Percentiles rank a stretch among this genome's conserved stretches.
phyloP scores from a whole-genome alignment of 441 rosid genomes.

The Kokia cookei region DNA sequence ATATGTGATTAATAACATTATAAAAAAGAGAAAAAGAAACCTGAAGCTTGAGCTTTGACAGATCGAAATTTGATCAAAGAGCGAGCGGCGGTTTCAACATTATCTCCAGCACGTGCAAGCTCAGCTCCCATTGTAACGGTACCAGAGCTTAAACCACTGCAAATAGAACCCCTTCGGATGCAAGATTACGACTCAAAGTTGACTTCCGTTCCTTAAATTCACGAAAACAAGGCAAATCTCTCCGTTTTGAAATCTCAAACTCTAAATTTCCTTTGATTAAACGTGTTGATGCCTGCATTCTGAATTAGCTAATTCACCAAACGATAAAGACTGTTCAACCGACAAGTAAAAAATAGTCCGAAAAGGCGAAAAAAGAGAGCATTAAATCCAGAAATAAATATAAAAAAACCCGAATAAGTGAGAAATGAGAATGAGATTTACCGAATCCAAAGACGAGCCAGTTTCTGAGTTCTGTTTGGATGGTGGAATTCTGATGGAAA shows the following conservation, averaged over 20 bases:
- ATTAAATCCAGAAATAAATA: background rate
- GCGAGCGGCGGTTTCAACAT: constrained; percentile 23
- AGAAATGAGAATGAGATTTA: background rate
- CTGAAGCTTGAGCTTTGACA: constrained; percentile 58
- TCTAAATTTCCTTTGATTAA: constrained; percentile 33
- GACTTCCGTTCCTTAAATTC: constrained; percentile 13
- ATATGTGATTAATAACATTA: background rate
- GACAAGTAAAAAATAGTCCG: constrained; percentile 13
- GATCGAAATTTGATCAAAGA: constrained; percentile 59
- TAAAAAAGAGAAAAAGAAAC: constrained; percentile 26
- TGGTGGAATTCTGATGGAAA: background rate
- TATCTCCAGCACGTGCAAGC: constrained; percentile 39
- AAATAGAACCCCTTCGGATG: constrained; percentile 19
- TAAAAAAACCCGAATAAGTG: background rate
- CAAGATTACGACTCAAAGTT: constrained; percentile 14
- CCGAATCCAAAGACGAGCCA: background rate
- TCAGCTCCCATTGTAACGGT: constrained; percentile 50
- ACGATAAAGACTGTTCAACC: constrained; percentile 6
- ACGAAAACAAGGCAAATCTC: constrained; percentile 11
- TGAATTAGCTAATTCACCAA: constrained; percentile 10
- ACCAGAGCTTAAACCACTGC: constrained; percentile 26
- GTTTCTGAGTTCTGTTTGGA: background rate
- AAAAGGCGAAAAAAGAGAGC: background rate
- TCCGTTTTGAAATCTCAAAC: constrained; percentile 31
- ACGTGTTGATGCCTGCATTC: constrained; percentile 57